phyloP scores from a whole-genome alignment of 1,284 basidiomycete genomes.

The Cutaneotrichosporon sp. region DNA sequence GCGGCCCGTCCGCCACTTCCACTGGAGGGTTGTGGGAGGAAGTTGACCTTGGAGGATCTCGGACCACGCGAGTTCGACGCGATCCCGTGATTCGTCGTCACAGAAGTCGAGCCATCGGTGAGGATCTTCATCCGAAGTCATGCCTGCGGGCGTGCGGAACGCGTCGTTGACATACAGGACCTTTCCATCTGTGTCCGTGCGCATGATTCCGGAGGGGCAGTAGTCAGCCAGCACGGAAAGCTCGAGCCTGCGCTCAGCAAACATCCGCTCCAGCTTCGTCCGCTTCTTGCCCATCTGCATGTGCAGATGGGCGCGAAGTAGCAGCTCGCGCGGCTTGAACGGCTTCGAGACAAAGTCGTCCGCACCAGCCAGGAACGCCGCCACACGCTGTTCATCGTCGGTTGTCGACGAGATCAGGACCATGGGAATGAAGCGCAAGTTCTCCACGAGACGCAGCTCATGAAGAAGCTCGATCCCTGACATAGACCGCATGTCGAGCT shows the following conservation, averaged over 20 bases:
- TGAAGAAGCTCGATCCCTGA: conserved; percentile 38
- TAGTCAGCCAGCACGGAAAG: conserved; percentile 48
- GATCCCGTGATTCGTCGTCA: conserved; percentile 23
- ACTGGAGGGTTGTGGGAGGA: conserved; percentile 29
- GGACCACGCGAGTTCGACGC: conserved; percentile 6
- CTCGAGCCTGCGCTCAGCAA: conserved; percentile 41
- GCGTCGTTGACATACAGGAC: conserved; percentile 42
- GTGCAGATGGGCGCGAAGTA: conserved; percentile 52
- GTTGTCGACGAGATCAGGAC: conserved; percentile 38
- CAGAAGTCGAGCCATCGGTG: conserved; percentile 24
- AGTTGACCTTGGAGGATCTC: conserved; percentile 16
- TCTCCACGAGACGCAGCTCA: conserved; percentile 28
- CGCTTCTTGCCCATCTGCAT: conserved; percentile 50
- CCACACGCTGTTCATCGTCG: conserved; percentile 41
- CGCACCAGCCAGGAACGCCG: conserved; percentile 52
- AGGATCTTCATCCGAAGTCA: conserved; percentile 21
- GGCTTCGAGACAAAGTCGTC: conserved; percentile 52
- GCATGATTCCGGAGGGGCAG: conserved; percentile 44
- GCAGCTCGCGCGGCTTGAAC: conserved; percentile 52
- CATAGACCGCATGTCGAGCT: conserved; percentile 50
- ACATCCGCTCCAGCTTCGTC: conserved; percentile 40
- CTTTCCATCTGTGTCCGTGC: conserved; percentile 29
- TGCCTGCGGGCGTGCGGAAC: conserved; percentile 27
- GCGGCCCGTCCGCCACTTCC: conserved; percentile 45
- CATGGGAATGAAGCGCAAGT: conserved; percentile 34